Evolutionary conservation across 306 rosid species (phyloP).

Genomic region (Gastrolobium villosum): DNA sequence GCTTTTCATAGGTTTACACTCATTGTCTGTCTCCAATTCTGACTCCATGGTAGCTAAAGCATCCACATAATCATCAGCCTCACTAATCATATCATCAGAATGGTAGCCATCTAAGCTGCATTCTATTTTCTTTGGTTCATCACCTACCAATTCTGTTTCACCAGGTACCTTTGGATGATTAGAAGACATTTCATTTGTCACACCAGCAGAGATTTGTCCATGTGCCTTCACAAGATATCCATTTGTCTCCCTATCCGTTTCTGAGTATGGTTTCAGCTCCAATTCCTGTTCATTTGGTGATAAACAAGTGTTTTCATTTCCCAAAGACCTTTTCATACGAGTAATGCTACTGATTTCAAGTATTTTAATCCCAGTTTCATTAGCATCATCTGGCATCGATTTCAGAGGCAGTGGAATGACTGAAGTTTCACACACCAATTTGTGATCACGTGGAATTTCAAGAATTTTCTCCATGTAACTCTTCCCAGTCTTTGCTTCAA

Average conservation of each 20-base stretch:
- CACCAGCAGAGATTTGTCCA: constrained; percentile 55
- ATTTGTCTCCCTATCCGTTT: constrained; percentile 45
- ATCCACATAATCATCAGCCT: constrained; percentile 88
- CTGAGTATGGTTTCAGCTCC: constrained; percentile 52
- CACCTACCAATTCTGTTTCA: constrained; percentile 55
- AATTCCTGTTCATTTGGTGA: constrained; percentile 61
- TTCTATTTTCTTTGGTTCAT: constrained; percentile 62
- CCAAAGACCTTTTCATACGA: constrained; percentile 61
- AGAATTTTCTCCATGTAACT: constrained; percentile 87
- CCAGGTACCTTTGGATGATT: constrained; percentile 48
- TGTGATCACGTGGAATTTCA: constrained; percentile 68
- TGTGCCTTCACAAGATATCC: constrained; percentile 55
- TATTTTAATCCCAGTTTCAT: constrained; percentile 72
- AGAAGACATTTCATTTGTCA: constrained; percentile 55
- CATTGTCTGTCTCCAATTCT: constrained; percentile 77
- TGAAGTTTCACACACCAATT: constrained; percentile 70
- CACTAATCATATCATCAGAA: constrained; percentile 80
- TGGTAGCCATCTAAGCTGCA: constrained; percentile 60
- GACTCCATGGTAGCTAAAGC: constrained; percentile 83
- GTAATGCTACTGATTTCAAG: constrained; percentile 74
- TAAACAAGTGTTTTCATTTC: constrained; percentile 60
- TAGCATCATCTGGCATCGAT: constrained; percentile 53
- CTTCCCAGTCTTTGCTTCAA: constrained; percentile 70
- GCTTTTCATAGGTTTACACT: constrained; percentile 58
- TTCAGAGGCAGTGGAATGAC: constrained; percentile 53